Evolutionary conservation across 148 eudicot genomes (phyloP), one percentile per base, ranked within the genome.

Genomic region (Polygonum maritimum): DNA sequence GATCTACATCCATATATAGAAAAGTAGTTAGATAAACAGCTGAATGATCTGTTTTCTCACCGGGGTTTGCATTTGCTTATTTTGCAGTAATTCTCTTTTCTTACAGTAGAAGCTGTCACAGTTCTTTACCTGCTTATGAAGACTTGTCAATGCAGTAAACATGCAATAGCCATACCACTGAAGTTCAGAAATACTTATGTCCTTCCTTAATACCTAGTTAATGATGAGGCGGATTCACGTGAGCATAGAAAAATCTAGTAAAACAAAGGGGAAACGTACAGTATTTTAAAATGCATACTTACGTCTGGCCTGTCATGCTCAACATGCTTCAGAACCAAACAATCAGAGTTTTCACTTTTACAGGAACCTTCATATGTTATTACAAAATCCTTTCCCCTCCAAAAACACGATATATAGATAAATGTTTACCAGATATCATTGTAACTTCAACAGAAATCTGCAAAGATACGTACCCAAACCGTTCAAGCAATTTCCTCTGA

Each of bases 221-320:
- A 15, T 18, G 15, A 15, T 31, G 33, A 73, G 69, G 60, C 48
- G 78, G 69, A 69, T 72, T 41, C 9, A 73, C 31, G 26, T 35
- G 49, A 33, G 45, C 76, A 44, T 10, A 67, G 65, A 33, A 71
- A 36, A 69, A 26, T 0, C 57, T 72, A 48, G 39, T 26, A 48
- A 49, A 82, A 26, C 26, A 55, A 22, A 39, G 41, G 33, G 26
- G 44, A 26, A 57, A 47, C 15, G 36, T 33, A 22, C 39, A 40
- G 31, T 35, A 74, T 22, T 48, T 45, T 35, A 65, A 62, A 1
- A 55, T 39, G 10, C 71, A 9, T 19, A 78, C 76, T 77, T 85
- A 95, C 99, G 89, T 95, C 99, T 44, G 98, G 92, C 75, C 98
- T 85, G 83, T 92, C 98, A 58, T 95, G 99, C 79, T 87, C 86